phyloP scores from a whole-genome alignment of 495 filamentous ascomycete species.

The Mycothermus thermophilus region DNA sequence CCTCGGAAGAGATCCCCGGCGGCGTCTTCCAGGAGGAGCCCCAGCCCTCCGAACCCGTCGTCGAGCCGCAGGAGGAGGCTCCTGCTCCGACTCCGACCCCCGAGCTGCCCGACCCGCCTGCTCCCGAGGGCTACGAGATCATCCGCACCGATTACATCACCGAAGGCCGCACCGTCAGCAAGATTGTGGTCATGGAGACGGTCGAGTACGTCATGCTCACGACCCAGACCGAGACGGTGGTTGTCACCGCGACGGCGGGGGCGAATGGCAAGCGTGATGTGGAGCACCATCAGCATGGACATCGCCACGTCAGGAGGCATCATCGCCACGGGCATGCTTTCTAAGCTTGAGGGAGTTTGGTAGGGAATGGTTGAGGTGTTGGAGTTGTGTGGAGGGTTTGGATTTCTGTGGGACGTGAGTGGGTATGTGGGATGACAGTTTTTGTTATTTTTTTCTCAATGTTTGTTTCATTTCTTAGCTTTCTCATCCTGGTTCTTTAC shows the following conservation, averaged over 20 bases:
- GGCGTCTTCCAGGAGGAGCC: conserved; percentile 14
- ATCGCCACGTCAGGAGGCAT: no score
- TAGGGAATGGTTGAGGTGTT: no score
- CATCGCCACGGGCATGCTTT: no score
- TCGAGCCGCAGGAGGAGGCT: conserved; percentile 6
- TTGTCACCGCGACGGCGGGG: conserved; percentile 18
- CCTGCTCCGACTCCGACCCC: conserved; percentile 8
- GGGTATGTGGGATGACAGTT: no score
- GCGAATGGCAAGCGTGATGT: no score
- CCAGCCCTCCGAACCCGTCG: neutral
- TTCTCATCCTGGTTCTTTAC: conserved; percentile 2
- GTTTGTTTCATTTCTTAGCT: conserved; percentile 1
- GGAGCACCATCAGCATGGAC: no score
- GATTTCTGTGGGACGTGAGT: no score
- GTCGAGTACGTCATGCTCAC: conserved; percentile 29
- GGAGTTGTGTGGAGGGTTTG: no score
- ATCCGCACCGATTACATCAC: conserved; percentile 33
- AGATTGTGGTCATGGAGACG: conserved; percentile 33
- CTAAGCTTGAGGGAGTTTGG: no score
- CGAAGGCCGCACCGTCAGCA: conserved; percentile 23
- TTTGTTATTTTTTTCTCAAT: no score
- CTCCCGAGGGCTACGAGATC: conserved; percentile 20
- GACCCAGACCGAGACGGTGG: conserved; percentile 9
- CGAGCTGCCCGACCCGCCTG: conserved; percentile 6
- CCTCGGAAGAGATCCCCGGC: conserved; percentile 12